A percentile compares a stretch with the other conserved stretches of the same genome.
Conservation (phyloP, 179 eudicot genomes). For the Silene noctiflora region DNA sequence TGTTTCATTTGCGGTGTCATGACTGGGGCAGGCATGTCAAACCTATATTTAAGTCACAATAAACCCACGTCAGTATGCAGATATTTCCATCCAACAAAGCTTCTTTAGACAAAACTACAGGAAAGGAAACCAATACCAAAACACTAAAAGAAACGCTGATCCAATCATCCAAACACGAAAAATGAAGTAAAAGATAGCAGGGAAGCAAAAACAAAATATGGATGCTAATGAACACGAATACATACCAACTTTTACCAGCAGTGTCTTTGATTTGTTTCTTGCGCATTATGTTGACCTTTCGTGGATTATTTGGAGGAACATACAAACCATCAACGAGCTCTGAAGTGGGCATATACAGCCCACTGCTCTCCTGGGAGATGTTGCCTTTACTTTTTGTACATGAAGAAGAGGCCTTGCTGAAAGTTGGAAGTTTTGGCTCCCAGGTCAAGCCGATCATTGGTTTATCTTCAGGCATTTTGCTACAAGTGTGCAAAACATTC, state of each 20-base stretch:
- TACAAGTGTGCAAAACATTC: neutral
- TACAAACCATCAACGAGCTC: slow-evolving; percentile 79
- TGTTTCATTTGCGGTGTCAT: slow-evolving; percentile 79
- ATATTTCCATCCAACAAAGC: slow-evolving; percentile 2
- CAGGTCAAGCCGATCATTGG: slow-evolving; percentile 65
- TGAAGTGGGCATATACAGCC: slow-evolving; percentile 40
- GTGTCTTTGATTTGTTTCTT: slow-evolving; percentile 78
- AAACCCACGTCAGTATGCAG: slow-evolving; percentile 10
- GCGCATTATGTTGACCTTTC: slow-evolving; percentile 51
- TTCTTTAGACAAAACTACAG: too few relatives aligned
- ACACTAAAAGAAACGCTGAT: neutral
- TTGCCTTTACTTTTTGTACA: slow-evolving; percentile 21
- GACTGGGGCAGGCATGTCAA: slow-evolving; percentile 87
- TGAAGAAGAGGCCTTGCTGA: slow-evolving; percentile 27
- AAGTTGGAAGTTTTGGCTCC: slow-evolving; percentile 61
- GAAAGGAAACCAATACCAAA: neutral
- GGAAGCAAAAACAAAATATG: neutral
- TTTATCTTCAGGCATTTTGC: slow-evolving; percentile 37
- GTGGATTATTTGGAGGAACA: slow-evolving; percentile 77
- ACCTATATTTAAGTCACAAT: slow-evolving; percentile 46
- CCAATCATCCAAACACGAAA: neutral
- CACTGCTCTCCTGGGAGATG: slow-evolving; percentile 17
- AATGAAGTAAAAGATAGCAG: neutral
- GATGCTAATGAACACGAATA: neutral
- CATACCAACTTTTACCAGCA: slow-evolving; percentile 69